Base-by-base conservation (phyloP, 1,139 yeast species). In the Hansenula lynferdii region DNA sequence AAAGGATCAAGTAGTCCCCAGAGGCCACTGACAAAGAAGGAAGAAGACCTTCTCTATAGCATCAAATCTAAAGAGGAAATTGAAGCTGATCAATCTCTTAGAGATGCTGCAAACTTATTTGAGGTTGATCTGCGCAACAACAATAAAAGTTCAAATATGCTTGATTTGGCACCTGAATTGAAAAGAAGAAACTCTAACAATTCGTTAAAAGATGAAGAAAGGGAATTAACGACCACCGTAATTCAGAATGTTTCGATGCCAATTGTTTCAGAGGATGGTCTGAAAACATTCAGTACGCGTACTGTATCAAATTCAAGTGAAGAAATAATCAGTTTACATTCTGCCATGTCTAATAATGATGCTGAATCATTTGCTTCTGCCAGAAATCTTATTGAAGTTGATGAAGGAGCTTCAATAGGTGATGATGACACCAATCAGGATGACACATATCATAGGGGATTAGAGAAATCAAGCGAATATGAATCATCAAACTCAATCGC, bases 61-160 rank as follows among this genome's bases (percentile, higher is more conserved):
- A 49, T 53, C 30, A 51, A 44, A 30, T 42, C 39, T 28, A 49
- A 47, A 26, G 35, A 37, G 4, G 50, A 51, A 17, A 31, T 48
- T 3, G 48, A 43, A 6, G 40, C 45, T n/a, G 62, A 60, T 16
- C 42, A 49, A 19, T 43, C 39, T 6, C 42, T 57, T 28, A 49
- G 51, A 26, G 57, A 53, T 28, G 53, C 61, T 12, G 48, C 60
- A 16, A 56, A 51, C 8, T 28, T 59, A 36, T 61, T 58, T 44
- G 63, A 58, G 22, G 42, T 51, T 6, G 57, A 61, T 61, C 57
- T 59, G 58, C 50, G 61, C 33, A 62, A 62, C 36, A 56, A 53
- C 12, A 51, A 48, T 25, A 44, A 42, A 18, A 23, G 30, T 2
- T 37, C 50, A 0, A 46, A 42, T 6, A 42, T 41, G 3, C 41